A percentile compares a stretch with the other conserved stretches of the same genome.
These are phyloP conservation scores for Leishmania tropica DNA, from an alignment of 208 protist genomes.

Conservation along the genomic window DNA sequence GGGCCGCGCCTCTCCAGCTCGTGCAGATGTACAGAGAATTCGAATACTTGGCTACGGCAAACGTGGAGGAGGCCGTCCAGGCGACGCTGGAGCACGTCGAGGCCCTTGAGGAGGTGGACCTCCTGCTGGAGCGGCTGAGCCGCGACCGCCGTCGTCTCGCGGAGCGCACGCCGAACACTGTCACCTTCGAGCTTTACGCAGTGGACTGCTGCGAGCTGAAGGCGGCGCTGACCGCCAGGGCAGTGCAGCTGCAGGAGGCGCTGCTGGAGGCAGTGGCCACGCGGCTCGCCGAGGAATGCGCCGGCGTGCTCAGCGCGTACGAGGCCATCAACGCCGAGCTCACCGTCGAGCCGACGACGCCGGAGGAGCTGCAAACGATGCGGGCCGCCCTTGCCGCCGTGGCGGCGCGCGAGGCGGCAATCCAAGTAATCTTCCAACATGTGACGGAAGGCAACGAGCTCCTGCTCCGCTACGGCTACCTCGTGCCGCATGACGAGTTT, in stretches of 20 bases:
- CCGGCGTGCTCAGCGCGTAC: constrained; percentile 70
- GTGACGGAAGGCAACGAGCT: constrained; percentile 87
- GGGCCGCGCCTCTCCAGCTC: constrained; percentile 84
- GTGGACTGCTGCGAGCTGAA: constrained; percentile 93
- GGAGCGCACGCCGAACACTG: constrained; percentile 83
- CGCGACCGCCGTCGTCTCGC: constrained; percentile 82
- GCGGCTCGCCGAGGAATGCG: constrained; percentile 62
- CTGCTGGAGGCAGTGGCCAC: constrained; percentile 75
- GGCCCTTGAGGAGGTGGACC: constrained; percentile 87
- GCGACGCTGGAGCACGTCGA: constrained; percentile 39
- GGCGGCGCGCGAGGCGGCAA: constrained; percentile 64
- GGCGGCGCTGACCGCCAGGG: constrained; percentile 54
- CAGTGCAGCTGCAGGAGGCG: constrained; percentile 56
- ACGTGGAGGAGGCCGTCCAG: constrained; percentile 60
- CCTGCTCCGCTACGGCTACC: constrained; percentile 79
- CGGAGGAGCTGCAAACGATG: constrained; percentile 91
- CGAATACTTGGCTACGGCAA: constrained; percentile 79
- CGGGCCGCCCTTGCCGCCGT: constrained; percentile 79
- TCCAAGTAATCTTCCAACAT: constrained; percentile 68
- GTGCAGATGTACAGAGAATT: constrained; percentile 91
- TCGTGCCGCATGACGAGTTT: constrained; percentile 78
- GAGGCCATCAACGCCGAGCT: constrained; percentile 74
- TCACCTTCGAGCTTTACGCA: constrained; percentile 90
- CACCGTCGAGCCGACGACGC: constrained; percentile 77
- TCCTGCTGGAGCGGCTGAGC: constrained; percentile 83